A percentile compares a stretch with the other conserved stretches of the same genome.
These are phyloP conservation scores for Lichenothelia convexa DNA, from an alignment of 495 filamentous ascomycete species.

Conservation along the genomic window DNA sequence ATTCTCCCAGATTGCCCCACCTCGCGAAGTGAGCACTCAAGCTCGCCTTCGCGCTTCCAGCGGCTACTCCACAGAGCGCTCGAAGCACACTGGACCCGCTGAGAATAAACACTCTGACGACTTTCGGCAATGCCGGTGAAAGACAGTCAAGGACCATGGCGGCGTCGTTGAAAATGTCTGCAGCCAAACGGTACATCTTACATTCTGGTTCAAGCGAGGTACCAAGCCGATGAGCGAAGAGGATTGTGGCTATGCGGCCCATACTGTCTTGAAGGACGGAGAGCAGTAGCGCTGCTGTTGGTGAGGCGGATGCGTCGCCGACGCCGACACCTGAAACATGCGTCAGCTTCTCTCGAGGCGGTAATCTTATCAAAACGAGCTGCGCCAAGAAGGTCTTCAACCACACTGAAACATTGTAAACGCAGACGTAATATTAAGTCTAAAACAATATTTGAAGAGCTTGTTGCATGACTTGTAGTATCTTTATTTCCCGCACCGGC, in stretches of 20 bases:
- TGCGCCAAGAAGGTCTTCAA: too few relatives aligned
- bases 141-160: constrained; percentile 82
- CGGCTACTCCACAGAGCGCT: constrained; percentile 76
- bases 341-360: too few relatives aligned
- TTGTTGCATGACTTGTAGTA: too few relatives aligned
- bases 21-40: constrained; percentile 82
- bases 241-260: constrained; percentile 71
- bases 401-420: too few relatives aligned
- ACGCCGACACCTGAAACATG: constrained; percentile 77
- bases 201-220: constrained; percentile 84
- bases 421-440: too few relatives aligned
- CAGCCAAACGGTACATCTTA: constrained; percentile 79
- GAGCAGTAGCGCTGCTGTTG: constrained; percentile 72
- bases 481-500: too few relatives aligned
- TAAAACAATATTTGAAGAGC: too few relatives aligned
- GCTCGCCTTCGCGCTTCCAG: constrained; percentile 75
- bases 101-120: constrained; percentile 47
- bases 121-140: constrained; percentile 57
- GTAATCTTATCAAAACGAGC: too few relatives aligned
- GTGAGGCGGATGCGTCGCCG: constrained; percentile 66
- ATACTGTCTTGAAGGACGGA: constrained; percentile 73
- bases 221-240: constrained; percentile 74
- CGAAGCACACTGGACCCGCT: constrained; percentile 60
- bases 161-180: constrained; percentile 83
- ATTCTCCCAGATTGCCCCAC: constrained; percentile 76